Evolutionary conservation across 257 asterid genomes (phyloP), one percentile per base, ranked within the genome.

Genomic region (Primulina eburnea): DNA sequence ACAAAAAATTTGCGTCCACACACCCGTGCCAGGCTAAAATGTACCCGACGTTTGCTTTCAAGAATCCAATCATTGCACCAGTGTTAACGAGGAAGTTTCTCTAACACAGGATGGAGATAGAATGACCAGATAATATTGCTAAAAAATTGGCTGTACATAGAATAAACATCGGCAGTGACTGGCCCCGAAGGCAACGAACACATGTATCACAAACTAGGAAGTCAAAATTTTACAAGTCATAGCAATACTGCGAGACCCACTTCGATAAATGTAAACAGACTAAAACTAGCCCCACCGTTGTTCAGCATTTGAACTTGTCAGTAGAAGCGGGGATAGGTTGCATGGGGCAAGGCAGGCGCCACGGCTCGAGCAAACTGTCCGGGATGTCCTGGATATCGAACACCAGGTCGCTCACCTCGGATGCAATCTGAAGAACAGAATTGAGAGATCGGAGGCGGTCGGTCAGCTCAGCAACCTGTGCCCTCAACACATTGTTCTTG

Each of bases 341-440:
- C 69, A 76, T 68, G 29, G 90, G 77, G 80, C 77, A 76, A 58
- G 86, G 86, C 71, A 80, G 66, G 81, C 74, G 87, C 89, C 90
- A 87, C n/a, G 89, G 86, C 75, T 79, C 88, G 60, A 81, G 43
- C 53, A 74, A 21, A 18, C 86, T 52, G 24, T 77, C 84, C 0
- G 75, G 80, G 26, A 71, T 43, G 14, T 70, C 78, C 14, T 70
- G 73, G 60, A 73, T 77, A 73, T 71, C 83, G 34, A 67, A 57
- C 4, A 60, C 75, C 72, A 71, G 20, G 14, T 83, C 83, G 21
- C 67, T 75, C 35, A 72, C 71, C 50, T 76, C 79, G 7, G 78
- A 77, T 7, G 73, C 76, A 63, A 77, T 64, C 71, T 77, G 69
- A 40, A 83, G 74, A 34, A 83, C 68, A 12, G 82, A 83, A 69